Conservation (phyloP, 805 yeast genomes). For the Yamadazyma sp. region DNA sequence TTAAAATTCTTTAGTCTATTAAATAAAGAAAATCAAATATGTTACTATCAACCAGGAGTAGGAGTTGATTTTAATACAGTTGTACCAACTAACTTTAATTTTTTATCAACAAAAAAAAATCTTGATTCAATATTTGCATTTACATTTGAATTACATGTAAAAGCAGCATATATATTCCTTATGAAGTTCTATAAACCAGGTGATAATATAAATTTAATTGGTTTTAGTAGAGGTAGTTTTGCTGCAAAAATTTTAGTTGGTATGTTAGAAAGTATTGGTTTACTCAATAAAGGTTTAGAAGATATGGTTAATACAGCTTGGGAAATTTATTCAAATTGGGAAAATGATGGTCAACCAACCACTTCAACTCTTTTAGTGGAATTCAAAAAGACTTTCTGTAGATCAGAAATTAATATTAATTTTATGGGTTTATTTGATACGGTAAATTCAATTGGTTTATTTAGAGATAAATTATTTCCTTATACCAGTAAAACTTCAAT, state of each 20-base stretch:
- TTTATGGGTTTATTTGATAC: slow-evolving; percentile 72
- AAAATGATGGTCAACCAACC: slow-evolving; percentile 55
- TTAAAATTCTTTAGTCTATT: slow-evolving; percentile 51
- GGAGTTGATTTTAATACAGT: slow-evolving; percentile 50
- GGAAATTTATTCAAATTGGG: slow-evolving; percentile 61
- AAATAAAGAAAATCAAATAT: slow-evolving; percentile 47
- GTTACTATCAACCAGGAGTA: slow-evolving; percentile 69
- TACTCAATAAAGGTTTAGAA: slow-evolving; percentile 53
- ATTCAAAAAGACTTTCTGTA: slow-evolving; percentile 53
- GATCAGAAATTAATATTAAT: slow-evolving; percentile 43
- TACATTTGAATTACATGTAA: slow-evolving; percentile 54
- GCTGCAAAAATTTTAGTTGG: slow-evolving; percentile 63
- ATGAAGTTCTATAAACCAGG: slow-evolving; percentile 47
- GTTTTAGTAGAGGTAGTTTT: slow-evolving; percentile 65
- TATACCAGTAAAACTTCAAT: slow-evolving; percentile 48
- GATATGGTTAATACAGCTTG: slow-evolving; percentile 59
- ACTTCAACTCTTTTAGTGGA: slow-evolving; percentile 46
- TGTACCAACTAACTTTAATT: slow-evolving; percentile 27
- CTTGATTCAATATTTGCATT: slow-evolving; percentile 51
- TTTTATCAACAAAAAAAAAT: slow-evolving; percentile 9
- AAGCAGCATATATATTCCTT: slow-evolving; percentile 53
- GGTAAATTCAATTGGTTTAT: slow-evolving; percentile 61
- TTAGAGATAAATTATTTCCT: slow-evolving; percentile 58
- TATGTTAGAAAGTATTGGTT: slow-evolving; percentile 63
- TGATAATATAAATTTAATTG: slow-evolving; percentile 55